Percentiles rank a stretch among this genome's conserved stretches.
These are phyloP conservation scores for Closterium sp. DNA, from an alignment of 139 green algal species.

Conservation along the genomic window DNA sequence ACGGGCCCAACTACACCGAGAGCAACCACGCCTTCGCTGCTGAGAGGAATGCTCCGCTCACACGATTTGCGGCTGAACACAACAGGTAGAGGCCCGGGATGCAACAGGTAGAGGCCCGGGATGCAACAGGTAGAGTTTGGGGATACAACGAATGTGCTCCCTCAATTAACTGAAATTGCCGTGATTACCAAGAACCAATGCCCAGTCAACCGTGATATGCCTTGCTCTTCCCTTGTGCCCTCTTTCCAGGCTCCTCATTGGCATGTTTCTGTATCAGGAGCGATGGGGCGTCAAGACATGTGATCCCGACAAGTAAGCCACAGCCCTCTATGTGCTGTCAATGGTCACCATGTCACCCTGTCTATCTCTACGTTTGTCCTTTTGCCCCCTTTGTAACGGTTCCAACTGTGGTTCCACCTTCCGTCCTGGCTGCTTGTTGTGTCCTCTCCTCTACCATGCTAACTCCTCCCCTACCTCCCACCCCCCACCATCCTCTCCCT, in stretches of 20 bases:
- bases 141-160: too few relatives aligned
- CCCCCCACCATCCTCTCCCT: neutral
- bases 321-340: too few relatives aligned
- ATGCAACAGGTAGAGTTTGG: too few relatives aligned
- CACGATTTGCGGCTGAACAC: neutral
- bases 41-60: neutral
- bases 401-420: neutral
- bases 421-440: neutral
- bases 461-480: neutral
- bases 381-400: neutral
- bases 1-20: neutral
- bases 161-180: too few relatives aligned
- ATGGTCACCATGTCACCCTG: neutral
- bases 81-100: slow-evolving; percentile 18
- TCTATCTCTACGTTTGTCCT: neutral
- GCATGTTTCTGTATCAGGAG: slow-evolving; percentile 21
- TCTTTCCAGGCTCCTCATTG: slow-evolving; percentile 7
- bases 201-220: neutral
- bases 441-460: neutral
- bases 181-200: neutral
- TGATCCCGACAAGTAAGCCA: slow-evolving; percentile 4
- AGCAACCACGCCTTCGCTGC: slow-evolving; percentile 8
- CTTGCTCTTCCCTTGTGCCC: neutral
- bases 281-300: neutral
- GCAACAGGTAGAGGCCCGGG: too few relatives aligned